phyloP scores from a whole-genome alignment of 352 stramenopile genomes.

The Globisporangium okanoganense region DNA sequence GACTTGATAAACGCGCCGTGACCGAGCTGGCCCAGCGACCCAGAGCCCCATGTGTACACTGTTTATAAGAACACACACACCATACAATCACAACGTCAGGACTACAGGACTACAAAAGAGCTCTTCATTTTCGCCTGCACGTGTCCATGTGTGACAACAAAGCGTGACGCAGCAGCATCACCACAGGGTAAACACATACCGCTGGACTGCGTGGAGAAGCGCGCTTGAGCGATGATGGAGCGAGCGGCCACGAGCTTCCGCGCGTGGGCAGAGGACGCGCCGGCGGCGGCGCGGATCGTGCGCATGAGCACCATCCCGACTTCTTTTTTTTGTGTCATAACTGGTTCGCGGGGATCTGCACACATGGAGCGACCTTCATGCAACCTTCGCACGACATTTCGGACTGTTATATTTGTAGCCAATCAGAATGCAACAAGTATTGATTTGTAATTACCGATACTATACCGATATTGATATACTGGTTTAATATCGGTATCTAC shows the following conservation, averaged over 20 bases:
- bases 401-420: neutral
- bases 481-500: no score
- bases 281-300: conserved; percentile 28
- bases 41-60: conserved; percentile 86
- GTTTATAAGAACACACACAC: neutral
- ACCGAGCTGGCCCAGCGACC: conserved; percentile 81
- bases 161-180: neutral
- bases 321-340: neutral
- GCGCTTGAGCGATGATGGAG: conserved; percentile 17
- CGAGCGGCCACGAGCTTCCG: conserved; percentile 17
- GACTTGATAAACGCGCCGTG: conserved; percentile 77
- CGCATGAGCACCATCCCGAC: conserved; percentile 46
- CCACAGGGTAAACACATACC: conserved; percentile 26
- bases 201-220: conserved; percentile 61
- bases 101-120: conserved; percentile 1
- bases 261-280: conserved; percentile 11
- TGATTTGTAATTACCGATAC: neutral
- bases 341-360: neutral
- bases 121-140: neutral
- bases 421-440: neutral
- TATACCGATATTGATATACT: no score
- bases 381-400: conserved; percentile 27
- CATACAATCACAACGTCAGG: neutral
- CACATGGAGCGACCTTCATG: no score
- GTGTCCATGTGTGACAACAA: neutral